Percentiles rank a stretch among this genome's conserved stretches.
Evolutionary conservation across 306 rosid species (phyloP).

Genomic region (Vachellia collinsii): DNA sequence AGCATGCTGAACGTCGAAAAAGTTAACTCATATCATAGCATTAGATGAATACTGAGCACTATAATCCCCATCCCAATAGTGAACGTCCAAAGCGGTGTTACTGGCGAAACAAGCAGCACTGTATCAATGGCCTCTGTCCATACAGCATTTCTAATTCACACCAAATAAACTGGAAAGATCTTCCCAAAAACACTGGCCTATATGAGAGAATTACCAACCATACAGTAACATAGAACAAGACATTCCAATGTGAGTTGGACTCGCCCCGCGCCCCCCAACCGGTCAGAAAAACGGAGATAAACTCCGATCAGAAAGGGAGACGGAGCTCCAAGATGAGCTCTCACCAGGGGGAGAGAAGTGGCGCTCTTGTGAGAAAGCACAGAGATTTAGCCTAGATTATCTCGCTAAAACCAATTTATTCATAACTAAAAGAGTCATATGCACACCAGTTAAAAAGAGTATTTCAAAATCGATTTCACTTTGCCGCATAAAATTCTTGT

Average conservation of each 20-base stretch:
- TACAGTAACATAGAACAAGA: background rate
- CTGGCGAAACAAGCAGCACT: too few species aligned
- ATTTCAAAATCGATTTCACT: background rate
- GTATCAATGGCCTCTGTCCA: too few species aligned
- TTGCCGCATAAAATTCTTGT: background rate
- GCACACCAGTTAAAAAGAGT: background rate
- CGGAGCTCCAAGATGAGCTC: too few species aligned
- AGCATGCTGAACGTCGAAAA: background rate
- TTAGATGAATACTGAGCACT: background rate
- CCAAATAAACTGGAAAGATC: too few species aligned
- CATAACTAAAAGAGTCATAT: background rate
- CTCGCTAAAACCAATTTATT: background rate
- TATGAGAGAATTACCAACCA: background rate
- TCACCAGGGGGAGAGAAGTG: background rate
- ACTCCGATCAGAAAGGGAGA: too few species aligned
- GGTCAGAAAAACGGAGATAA: too few species aligned
- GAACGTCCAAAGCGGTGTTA: too few species aligned
- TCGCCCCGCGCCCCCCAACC: background rate
- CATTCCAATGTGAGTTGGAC: background rate
- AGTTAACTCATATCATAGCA: background rate
- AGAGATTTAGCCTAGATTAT: background rate
- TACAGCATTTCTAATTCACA: too few species aligned
- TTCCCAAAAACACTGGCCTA: background rate
- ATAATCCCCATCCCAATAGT: too few species aligned
- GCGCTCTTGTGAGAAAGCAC: background rate